Percentiles rank a stretch among this genome's conserved stretches.
phyloP scores from a whole-genome alignment of 768 basidiomycete genomes.

The Tylopilus rubrobrunneus region DNA sequence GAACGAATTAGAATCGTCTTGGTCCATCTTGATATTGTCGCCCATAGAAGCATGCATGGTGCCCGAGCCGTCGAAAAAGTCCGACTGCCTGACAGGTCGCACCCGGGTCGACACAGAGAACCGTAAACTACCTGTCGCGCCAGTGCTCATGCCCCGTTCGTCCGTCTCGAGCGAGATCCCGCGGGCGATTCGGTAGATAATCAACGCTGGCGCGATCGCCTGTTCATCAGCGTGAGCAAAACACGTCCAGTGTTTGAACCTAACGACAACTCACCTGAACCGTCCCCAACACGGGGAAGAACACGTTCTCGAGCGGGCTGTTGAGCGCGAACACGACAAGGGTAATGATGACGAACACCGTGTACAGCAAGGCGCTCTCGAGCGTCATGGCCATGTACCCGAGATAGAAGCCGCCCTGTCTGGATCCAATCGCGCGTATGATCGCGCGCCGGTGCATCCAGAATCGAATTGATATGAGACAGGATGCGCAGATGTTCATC shows the following conservation, averaged over 20 bases:
- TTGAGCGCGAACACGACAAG: slow-evolving; percentile 15
- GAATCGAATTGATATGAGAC: slow-evolving; percentile 13
- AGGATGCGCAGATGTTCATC: slow-evolving; percentile 15
- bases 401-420: slow-evolving; percentile 19
- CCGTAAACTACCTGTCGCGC: neutral
- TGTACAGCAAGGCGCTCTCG: slow-evolving; percentile 22
- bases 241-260: no score
- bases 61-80: slow-evolving; percentile 4
- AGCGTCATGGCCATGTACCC: slow-evolving; percentile 25
- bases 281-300: slow-evolving; percentile 20
- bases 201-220: slow-evolving; percentile 18
- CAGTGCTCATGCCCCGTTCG: neutral
- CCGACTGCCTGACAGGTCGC: neutral
- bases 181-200: slow-evolving; percentile 19
- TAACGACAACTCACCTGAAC: slow-evolving; percentile 14
- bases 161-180: slow-evolving; percentile 22
- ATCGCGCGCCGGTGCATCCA: slow-evolving; percentile 18
- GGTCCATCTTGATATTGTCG: slow-evolving; percentile 1
- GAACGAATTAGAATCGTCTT: slow-evolving; percentile 7
- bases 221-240: neutral
- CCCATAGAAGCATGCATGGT: slow-evolving; percentile 6
- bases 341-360: slow-evolving; percentile 7
- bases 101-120: slow-evolving; percentile 5
- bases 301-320: slow-evolving; percentile 22
- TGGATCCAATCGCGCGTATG: slow-evolving; percentile 4